Conservation (phyloP, 1,284 basidiomycete genomes). For the Clitocybe nebularis region DNA sequence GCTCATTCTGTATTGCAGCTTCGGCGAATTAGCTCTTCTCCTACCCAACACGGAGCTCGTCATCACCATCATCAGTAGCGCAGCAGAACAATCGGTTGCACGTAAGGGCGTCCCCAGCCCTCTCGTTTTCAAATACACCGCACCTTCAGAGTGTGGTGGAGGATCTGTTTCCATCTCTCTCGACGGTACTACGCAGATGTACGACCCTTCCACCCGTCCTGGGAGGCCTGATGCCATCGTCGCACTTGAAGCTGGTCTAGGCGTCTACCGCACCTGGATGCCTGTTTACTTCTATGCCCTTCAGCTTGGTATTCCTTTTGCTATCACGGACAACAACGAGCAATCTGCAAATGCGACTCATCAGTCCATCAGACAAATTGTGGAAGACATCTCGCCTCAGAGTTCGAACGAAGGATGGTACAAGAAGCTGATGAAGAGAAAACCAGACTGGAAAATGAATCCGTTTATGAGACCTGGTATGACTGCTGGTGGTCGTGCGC, state of each 20-base stretch:
- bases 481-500: no score
- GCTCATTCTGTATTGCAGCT: no score
- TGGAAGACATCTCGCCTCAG: no score
- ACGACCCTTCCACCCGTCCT: constrained; percentile 1
- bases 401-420: no score
- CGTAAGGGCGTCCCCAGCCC: constrained; percentile 7
- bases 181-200: constrained; percentile 6
- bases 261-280: constrained; percentile 14
- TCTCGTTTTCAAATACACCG: constrained; percentile 12
- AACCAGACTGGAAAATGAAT: no score
- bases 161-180: constrained; percentile 13
- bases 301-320: constrained; percentile 19
- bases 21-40: constrained; percentile 18
- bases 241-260: constrained; percentile 14
- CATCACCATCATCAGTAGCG: constrained; percentile 13
- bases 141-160: constrained; percentile 10
- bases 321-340: constrained; percentile 17
- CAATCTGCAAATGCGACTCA: constrained; percentile 3
- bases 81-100: constrained; percentile 3
- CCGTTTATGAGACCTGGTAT: no score
- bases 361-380: neutral
- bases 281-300: constrained; percentile 14
- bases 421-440: no score
- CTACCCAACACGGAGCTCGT: constrained; percentile 18
- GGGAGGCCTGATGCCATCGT: constrained; percentile 19